Base-by-base conservation (phyloP, 1,139 yeast species). In the Citeromyces hawaiiensis region DNA sequence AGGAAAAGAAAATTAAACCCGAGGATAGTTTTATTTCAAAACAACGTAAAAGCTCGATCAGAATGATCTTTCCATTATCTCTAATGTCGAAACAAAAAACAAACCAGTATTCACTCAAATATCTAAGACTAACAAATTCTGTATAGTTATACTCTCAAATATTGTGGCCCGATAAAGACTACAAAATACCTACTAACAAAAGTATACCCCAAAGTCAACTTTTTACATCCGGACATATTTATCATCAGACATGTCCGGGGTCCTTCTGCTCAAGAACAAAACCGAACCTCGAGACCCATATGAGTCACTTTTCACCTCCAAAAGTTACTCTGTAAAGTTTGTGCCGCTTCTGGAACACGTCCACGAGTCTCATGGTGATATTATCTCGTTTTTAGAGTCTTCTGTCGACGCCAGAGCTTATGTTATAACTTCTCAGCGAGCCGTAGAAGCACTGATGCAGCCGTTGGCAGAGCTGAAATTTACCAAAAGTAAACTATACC, bases 381-480 rank as follows among this genome's bases (percentile, higher is more conserved):
- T 81, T 3, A 52, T 64, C 2, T 46, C 48, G 0, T 67, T 66
- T 44, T 57, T 83, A 8, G 51, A 49, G 5, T 61, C 72, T 2
- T 47, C 52, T 0, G 64, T 60, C 18, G 49, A 56, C 1, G 54
- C 68, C 39, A 63, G 67, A 41, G 72, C 75, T 1, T 58, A 85
- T 35, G 80, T 91, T 9, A 76, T 91, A n/a, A 87, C 97, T 0
- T 82, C 94, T 3, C 96, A 88, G 54, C 60, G 97, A 47, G 94
- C 96, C 0, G 94, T 88, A 0, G 96, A 88, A 50, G 81, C 88
- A 29, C 59, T 82, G 13, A 66, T 67, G 39, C 66, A 63, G 38
- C 72, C 72, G 36, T 57, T 72, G 33, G 36, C 59, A 3, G 49
- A 55, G 33, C 36, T 56, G 8, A 36, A 47, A 33, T 21, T 47